phyloP scores from a whole-genome alignment of 2,329 filamentous ascomycete species.

The Diaporthe destruens region DNA sequence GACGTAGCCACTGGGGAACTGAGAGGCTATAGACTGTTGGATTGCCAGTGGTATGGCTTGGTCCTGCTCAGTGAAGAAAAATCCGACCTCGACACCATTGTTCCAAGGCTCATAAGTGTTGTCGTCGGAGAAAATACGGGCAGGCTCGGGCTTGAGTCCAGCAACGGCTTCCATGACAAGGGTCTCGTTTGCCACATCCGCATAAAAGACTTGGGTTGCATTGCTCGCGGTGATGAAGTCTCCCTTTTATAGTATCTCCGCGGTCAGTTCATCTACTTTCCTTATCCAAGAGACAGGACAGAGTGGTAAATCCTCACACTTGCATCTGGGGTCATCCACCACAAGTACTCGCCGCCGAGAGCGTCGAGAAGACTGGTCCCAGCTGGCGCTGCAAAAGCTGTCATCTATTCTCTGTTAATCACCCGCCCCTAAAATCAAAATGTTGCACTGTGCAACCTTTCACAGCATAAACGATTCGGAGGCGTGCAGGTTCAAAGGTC shows the following conservation, averaged over 20 bases:
- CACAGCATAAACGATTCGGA: no score
- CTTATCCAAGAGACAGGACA: neutral
- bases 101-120: slow-evolving; percentile 39
- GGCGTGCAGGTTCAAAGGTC: no score
- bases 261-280: neutral
- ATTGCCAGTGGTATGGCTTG: slow-evolving; percentile 34
- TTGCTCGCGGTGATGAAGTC: slow-evolving; percentile 34
- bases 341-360: slow-evolving; percentile 31
- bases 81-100: slow-evolving; percentile 34
- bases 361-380: slow-evolving; percentile 34
- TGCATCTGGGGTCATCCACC: slow-evolving; percentile 34
- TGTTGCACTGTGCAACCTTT: no score
- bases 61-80: slow-evolving; percentile 38
- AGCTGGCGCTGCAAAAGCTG: slow-evolving; percentile 34
- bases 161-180: slow-evolving; percentile 28
- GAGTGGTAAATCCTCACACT: slow-evolving; percentile 10
- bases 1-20: slow-evolving; percentile 32
- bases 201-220: slow-evolving; percentile 35
- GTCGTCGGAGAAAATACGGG: slow-evolving; percentile 29
- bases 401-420: neutral
- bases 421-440: no score
- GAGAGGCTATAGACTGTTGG: slow-evolving; percentile 30
- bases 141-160: slow-evolving; percentile 32
- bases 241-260: slow-evolving; percentile 6
- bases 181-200: slow-evolving; percentile 27